Percentiles rank a stretch among this genome's conserved stretches.
phyloP scores from a whole-genome alignment of 345 rosid genomes.

The Linum trigynum region DNA sequence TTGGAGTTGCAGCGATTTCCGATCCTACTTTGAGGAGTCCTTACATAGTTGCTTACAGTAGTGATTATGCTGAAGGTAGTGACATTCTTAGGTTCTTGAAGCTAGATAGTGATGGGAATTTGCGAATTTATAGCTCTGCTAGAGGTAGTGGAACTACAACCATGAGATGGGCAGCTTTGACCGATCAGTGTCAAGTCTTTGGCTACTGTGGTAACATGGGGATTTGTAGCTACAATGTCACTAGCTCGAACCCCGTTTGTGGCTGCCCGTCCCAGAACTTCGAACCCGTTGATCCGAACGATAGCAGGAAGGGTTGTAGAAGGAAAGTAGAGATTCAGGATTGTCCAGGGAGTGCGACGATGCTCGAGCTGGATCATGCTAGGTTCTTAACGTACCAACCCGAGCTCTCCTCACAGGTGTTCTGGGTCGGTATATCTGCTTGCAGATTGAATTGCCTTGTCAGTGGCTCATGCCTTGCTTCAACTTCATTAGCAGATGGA shows the following conservation, averaged over 20 bases:
- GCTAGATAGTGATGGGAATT: conserved; percentile 54
- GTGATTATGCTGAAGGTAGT: conserved; percentile 46
- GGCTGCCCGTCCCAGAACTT: conserved; percentile 62
- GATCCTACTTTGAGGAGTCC: conserved; percentile 24
- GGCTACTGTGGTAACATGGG: conserved; percentile 63
- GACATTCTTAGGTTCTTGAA: conserved; percentile 43
- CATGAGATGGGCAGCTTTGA: conserved; percentile 45
- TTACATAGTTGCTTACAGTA: conserved; percentile 35
- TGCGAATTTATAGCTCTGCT: conserved; percentile 42
- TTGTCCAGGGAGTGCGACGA: conserved; percentile 39
- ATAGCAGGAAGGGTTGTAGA: conserved; percentile 49
- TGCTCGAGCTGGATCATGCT: conserved; percentile 44
- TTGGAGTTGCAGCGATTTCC: conserved; percentile 37
- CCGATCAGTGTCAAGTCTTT: conserved; percentile 54
- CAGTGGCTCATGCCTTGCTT: conserved; percentile 38
- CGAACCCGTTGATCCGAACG: conserved; percentile 37
- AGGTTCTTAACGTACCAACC: conserved; percentile 45
- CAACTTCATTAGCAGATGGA: conserved; percentile 54
- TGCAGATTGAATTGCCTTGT: conserved; percentile 48
- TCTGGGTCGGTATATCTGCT: conserved; percentile 37
- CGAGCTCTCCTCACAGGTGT: conserved; percentile 30
- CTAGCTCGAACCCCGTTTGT: conserved; percentile 31
- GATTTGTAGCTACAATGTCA: conserved; percentile 43
- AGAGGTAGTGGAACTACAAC: conserved; percentile 19
- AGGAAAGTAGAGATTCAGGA: conserved; percentile 40